Evolutionary conservation across 306 rosid genomes (phyloP), one percentile per base, ranked within the genome.

Genomic region (Hippophae gyantsensis): DNA sequence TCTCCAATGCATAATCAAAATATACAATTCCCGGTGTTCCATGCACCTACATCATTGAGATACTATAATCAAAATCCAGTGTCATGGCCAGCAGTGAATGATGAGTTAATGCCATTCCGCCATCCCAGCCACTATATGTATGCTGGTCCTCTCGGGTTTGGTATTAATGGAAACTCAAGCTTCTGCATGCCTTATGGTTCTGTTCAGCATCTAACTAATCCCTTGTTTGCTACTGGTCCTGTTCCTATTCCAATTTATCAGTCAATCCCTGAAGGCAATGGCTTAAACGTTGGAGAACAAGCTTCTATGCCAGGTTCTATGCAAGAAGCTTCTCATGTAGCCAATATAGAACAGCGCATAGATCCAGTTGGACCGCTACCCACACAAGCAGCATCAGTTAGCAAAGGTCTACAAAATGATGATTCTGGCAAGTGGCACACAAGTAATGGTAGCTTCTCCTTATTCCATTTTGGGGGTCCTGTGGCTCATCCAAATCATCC

Each of bases 401-500:
- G 77, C 73, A 84, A 82, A 60, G 51, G 23, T 59, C 57, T 65
- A 47, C 73, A 61, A 56, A 78, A 63, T 13, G 76, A 85, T 63
- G 66, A 61, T 66, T 67, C 79, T 72, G 74, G 82, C 62, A 87
- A 74, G 67, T 62, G 67, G 48, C 78, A 68, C 23, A 69, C 38
- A 32, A 32, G 69, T n/a, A 76, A 79, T 56, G 18, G 66, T 63
- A 70, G 79, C 55, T 93, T 93, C 74, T 93, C 99, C 58, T 80
- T 93, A 65, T 93, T 93, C 80, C 97, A 86, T 81, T 89, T 78
- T 70, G 98, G 86, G 10, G 97, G 95, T 41, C 99, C 99, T 60
- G 84, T 83, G 32, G 95, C 84, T 52, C 83, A 76, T 65, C 81
- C 99, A 47, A 56, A 72, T 52, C 83, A 76, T 65, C 81, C 99